phyloP scores from a whole-genome alignment of 1,139 yeast genomes.

The Diutina sp. region DNA sequence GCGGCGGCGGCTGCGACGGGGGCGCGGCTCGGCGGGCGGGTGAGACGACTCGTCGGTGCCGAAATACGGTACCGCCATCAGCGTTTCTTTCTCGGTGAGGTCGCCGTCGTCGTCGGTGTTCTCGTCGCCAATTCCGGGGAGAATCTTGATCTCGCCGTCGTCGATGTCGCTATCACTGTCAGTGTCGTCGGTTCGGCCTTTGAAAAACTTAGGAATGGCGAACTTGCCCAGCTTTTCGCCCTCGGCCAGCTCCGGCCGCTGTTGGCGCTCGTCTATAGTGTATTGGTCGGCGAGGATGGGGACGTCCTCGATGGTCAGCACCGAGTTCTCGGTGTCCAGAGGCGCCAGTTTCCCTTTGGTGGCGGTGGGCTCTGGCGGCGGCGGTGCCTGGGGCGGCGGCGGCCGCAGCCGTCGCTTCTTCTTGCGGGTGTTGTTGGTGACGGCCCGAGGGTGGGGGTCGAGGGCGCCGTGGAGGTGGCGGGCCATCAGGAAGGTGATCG shows the following conservation, averaged over 20 bases:
- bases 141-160: not conserved
- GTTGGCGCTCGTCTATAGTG: not conserved
- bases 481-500: not conserved
- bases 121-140: not conserved
- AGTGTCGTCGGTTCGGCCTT: not conserved
- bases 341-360: not conserved
- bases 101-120: not conserved
- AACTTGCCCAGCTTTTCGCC: not conserved
- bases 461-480: not conserved
- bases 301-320: not conserved
- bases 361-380: not conserved
- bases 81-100: not conserved
- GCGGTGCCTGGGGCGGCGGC: not conserved
- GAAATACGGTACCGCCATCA: not conserved
- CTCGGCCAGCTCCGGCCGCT: not conserved
- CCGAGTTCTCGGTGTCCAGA: not conserved
- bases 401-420: not conserved
- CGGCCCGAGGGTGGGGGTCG: not conserved
- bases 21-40: not conserved
- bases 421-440: not conserved
- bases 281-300: not conserved
- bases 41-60: not conserved
- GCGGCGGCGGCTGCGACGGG: not conserved
- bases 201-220: not conserved
- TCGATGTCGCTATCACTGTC: not conserved